These are phyloP conservation scores for Epichloe baconii DNA, from an alignment of 2,329 filamentous ascomycete species.

Conservation along the genomic window DNA sequence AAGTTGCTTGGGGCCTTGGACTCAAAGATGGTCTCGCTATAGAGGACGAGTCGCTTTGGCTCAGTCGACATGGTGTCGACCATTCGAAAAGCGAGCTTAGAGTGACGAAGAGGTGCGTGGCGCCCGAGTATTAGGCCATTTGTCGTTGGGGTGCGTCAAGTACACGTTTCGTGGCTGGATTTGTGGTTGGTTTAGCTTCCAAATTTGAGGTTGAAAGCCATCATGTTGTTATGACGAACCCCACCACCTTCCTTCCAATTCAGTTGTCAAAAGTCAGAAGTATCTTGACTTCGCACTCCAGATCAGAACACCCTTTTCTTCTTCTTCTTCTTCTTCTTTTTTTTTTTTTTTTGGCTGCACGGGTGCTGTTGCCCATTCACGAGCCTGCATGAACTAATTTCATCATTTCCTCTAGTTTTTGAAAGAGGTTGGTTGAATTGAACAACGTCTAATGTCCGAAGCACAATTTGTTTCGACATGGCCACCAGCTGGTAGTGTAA, in stretches of 20 bases:
- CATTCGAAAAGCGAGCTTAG: not conserved
- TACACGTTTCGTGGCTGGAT: not conserved
- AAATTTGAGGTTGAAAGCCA: not conserved
- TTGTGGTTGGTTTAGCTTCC: not conserved
- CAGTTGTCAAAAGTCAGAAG: not conserved
- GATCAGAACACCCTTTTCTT: not conserved
- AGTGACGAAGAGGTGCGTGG: not conserved
- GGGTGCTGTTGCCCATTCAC: not conserved
- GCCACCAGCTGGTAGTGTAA: not conserved
- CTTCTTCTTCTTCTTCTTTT: not conserved
- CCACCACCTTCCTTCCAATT: not conserved
- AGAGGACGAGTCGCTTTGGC: constrained; percentile 27
- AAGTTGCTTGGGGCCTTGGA: constrained; percentile 41
- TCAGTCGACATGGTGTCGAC: constrained; percentile 13
- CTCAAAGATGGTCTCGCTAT: constrained; percentile 45
- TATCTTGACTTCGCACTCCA: not conserved
- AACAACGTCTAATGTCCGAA: not conserved
- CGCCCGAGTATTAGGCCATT: not conserved
- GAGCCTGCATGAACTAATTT: not conserved
- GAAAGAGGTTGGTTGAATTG: not conserved
- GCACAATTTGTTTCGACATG: not conserved
- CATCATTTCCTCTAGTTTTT: too few species aligned
- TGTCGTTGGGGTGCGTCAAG: not conserved
- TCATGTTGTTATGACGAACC: not conserved
- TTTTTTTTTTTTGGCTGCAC: not conserved